Percentiles rank a stretch among this genome's conserved stretches.
phyloP scores from a whole-genome alignment of 371 early-diverging fungal genomes.

The Mucor mucedo region DNA sequence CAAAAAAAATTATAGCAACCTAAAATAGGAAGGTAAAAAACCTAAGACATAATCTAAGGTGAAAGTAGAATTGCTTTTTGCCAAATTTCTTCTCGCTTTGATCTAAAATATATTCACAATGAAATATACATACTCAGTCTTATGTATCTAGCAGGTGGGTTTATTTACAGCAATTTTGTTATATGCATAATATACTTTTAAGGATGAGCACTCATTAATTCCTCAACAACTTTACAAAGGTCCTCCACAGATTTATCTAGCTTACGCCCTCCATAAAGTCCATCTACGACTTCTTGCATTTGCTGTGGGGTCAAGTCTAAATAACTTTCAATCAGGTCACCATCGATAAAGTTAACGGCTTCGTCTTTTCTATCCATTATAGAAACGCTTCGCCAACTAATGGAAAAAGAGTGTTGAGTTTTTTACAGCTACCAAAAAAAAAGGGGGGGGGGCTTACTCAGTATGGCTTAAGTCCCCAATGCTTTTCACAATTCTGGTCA shows the following conservation, averaged over 20 bases:
- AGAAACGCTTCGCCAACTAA: constrained; percentile 72
- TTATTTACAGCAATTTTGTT: constrained; percentile 1
- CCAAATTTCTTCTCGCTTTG: too few relatives aligned
- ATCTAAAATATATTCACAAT: too few relatives aligned
- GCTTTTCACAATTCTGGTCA: constrained; percentile 65
- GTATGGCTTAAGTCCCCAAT: constrained; percentile 71
- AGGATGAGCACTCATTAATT: constrained; percentile 55
- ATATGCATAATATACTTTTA: constrained; percentile 9
- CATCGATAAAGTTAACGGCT: constrained; percentile 83
- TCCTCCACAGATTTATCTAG: constrained; percentile 52
- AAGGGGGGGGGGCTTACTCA: constrained; percentile 55
- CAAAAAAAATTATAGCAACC: too few relatives aligned
- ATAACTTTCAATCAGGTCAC: constrained; percentile 89
- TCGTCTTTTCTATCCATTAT: constrained; percentile 61
- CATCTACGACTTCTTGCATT: constrained; percentile 67
- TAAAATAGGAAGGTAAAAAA: too few relatives aligned
- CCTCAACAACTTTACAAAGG: constrained; percentile 56
- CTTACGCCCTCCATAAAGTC: constrained; percentile 49
- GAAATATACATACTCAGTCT: too few relatives aligned
- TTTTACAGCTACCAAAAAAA: neutral
- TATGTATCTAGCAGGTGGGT: neutral
- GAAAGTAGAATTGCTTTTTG: too few relatives aligned
- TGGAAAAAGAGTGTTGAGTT: neutral
- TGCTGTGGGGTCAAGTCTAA: constrained; percentile 73
- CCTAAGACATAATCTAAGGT: too few relatives aligned